Evolutionary conservation across 768 basidiomycete species (phyloP), one percentile per base, ranked within the genome.

Genomic region (Fibroporia radiculosa): DNA sequence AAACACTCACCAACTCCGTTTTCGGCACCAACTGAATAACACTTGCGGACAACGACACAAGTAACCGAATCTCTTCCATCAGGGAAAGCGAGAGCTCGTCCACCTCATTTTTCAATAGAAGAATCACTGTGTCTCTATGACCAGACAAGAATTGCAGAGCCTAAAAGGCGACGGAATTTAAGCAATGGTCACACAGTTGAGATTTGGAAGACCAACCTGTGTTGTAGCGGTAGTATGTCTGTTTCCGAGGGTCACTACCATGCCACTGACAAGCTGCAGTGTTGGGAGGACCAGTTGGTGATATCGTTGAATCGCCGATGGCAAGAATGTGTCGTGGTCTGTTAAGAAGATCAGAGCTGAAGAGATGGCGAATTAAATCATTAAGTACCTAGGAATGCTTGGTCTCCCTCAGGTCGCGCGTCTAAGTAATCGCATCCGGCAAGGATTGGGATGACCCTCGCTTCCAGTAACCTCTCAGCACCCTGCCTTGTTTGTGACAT

Each of bases 231-330:
- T 80, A 2, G 73, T 60, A 50, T 89, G 85, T 40, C 77, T 76
- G 16, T 69, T 66, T 10, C 88, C 86, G 8, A 92, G 62, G n/a
- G 83, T 84, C 3, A 89, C 78, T 24, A 95, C 65, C 44, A 90
- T 75, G 6, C 79, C 82, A 44, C 81, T 75, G 11, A 88, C 73
- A 16, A 96, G 72, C 60, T 96, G 92, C 32, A 97, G 60, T 4
- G 84, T 82, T 0, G 91, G 93, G 66, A 92, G 77, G 54, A 96
- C 74, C 1, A 96, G 63, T 56, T 96, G 93, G 55, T 96, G 92
- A 59, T 96, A 93, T 27, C 95, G 79, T 44, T 88, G 82, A 16
- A 91, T 75, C 1, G 87, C 87, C 0, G 86, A 84, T 4, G 91
- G 91, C 10, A 93, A 69, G 71, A 93, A 93, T n/a, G 80, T 77